Percentiles rank a stretch among this genome's conserved stretches.
These are phyloP conservation scores for Sordariomycetes sp. DNA, from an alignment of 2,329 filamentous ascomycete species.

Conservation along the genomic window DNA sequence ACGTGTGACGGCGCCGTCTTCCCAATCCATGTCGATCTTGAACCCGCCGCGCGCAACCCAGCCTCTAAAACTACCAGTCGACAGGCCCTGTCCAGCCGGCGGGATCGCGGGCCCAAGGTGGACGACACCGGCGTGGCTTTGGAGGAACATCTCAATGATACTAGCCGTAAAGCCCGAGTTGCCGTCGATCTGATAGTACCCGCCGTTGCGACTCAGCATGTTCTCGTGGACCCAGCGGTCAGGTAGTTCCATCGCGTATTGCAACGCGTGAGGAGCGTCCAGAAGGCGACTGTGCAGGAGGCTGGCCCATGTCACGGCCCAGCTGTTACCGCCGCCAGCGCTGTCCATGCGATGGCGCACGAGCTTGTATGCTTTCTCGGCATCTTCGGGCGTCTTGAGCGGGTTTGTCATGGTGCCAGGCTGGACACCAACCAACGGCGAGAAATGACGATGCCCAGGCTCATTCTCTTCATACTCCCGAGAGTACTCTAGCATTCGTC, in stretches of 20 bases:
- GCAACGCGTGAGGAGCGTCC: not conserved
- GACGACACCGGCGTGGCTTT: constrained; percentile 18
- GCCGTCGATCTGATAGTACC: constrained; percentile 19
- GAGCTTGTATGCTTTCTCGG: constrained; percentile 2
- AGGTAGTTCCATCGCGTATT: constrained; percentile 22
- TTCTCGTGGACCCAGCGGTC: constrained; percentile 5
- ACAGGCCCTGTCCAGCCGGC: constrained; percentile 1
- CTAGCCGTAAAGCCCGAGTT: constrained; percentile 35
- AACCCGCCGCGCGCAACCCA: constrained; percentile 4
- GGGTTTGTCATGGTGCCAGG: constrained; percentile 23
- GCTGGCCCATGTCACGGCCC: constrained; percentile 6
- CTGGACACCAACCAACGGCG: constrained; percentile 37
- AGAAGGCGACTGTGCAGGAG: constrained; percentile 4
- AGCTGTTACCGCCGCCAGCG: constrained; percentile 4
- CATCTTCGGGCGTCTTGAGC: constrained; percentile 3
- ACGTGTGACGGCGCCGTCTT: constrained; percentile 2
- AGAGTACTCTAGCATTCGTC: constrained; percentile 23
- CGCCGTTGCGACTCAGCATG: constrained; percentile 6
- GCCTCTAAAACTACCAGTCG: constrained; percentile 1
- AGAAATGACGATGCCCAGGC: constrained; percentile 40
- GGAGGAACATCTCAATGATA: constrained; percentile 33
- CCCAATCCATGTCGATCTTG: constrained; percentile 3
- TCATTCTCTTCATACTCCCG: constrained; percentile 28
- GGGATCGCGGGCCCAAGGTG: constrained; percentile 15
- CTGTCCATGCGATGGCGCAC: constrained; percentile 5